These are phyloP conservation scores for Candida orba DNA, from an alignment of 805 yeast species.

Conservation along the genomic window DNA sequence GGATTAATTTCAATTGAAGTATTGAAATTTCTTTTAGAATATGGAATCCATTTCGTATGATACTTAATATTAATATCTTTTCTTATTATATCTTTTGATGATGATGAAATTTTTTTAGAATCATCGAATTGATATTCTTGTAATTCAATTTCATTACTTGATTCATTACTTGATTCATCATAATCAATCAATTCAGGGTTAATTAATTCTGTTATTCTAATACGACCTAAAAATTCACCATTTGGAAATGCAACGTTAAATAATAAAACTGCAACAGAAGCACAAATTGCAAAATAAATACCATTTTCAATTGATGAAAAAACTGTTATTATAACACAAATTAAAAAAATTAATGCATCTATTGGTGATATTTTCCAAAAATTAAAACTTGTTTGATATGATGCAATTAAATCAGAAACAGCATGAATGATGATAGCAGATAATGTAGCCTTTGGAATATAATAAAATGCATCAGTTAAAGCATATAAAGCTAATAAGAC, in stretches of 20 bases:
- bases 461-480: slow-evolving; percentile 76
- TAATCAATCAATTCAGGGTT: slow-evolving; percentile 44
- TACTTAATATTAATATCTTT: slow-evolving; percentile 27
- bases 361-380: slow-evolving; percentile 66
- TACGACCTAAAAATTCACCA: slow-evolving; percentile 77
- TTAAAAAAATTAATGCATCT: slow-evolving; percentile 19
- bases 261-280: slow-evolving; percentile 68
- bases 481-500: slow-evolving; percentile 82
- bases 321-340: slow-evolving; percentile 21
- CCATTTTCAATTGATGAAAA: slow-evolving; percentile 68
- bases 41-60: slow-evolving; percentile 66
- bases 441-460: slow-evolving; percentile 84
- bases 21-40: slow-evolving; percentile 41
- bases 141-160: slow-evolving; percentile 9
- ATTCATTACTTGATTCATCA: slow-evolving; percentile 7
- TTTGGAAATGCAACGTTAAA: slow-evolving; percentile 73
- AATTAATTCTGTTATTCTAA: slow-evolving; percentile 62
- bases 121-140: slow-evolving; percentile 8
- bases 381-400: slow-evolving; percentile 56
- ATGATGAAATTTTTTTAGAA: neutral
- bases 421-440: slow-evolving; percentile 91
- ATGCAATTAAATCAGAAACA: slow-evolving; percentile 75
- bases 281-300: slow-evolving; percentile 83
- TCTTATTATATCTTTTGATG: neutral
- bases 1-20: slow-evolving; percentile 50